Evolutionary conservation across 1,284 basidiomycete species (phyloP).

Genomic region (Ceratobasidium sp.): DNA sequence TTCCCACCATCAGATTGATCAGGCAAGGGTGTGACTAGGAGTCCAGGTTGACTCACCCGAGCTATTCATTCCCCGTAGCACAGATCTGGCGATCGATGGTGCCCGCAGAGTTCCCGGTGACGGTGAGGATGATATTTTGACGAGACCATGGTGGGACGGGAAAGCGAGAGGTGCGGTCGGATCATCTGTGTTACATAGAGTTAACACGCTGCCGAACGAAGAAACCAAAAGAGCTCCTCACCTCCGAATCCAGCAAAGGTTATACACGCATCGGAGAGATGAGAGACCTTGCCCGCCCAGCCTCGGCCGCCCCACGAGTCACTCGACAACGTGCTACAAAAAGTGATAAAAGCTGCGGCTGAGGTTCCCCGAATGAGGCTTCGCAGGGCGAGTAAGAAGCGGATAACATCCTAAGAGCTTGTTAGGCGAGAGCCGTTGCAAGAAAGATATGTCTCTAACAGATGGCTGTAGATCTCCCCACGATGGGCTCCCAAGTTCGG

Average conservation of each 20-base stretch:
- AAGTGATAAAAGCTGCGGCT: constrained; percentile 70
- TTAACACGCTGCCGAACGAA: not conserved
- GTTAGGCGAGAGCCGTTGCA: not conserved
- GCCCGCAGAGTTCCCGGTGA: constrained; percentile 70
- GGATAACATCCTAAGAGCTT: constrained; percentile 64
- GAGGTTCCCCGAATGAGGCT: constrained; percentile 62
- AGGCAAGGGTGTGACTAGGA: not conserved
- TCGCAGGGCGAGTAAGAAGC: constrained; percentile 73
- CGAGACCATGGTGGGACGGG: constrained; percentile 83
- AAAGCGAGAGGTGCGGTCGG: constrained; percentile 72
- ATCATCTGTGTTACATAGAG: constrained; percentile 57
- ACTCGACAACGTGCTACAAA: constrained; percentile 56
- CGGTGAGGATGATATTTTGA: constrained; percentile 78
- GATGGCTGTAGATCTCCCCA: constrained; percentile 65
- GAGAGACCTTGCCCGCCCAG: constrained; percentile 79
- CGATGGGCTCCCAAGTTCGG: constrained; percentile 69
- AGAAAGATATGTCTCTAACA: not conserved
- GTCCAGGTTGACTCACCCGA: constrained; percentile 24
- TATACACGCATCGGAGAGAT: constrained; percentile 78
- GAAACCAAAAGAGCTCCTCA: constrained; percentile 52
- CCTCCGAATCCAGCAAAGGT: constrained; percentile 81
- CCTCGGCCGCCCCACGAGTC: constrained; percentile 61
- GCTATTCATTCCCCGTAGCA: constrained; percentile 64
- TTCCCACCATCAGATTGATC: not conserved
- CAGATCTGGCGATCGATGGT: constrained; percentile 77